Percentiles rank a stretch among this genome's conserved stretches.
These are phyloP conservation scores for Choanephora cucurbitarum DNA, from an alignment of 371 early-diverging fungal species.

Conservation along the genomic window DNA sequence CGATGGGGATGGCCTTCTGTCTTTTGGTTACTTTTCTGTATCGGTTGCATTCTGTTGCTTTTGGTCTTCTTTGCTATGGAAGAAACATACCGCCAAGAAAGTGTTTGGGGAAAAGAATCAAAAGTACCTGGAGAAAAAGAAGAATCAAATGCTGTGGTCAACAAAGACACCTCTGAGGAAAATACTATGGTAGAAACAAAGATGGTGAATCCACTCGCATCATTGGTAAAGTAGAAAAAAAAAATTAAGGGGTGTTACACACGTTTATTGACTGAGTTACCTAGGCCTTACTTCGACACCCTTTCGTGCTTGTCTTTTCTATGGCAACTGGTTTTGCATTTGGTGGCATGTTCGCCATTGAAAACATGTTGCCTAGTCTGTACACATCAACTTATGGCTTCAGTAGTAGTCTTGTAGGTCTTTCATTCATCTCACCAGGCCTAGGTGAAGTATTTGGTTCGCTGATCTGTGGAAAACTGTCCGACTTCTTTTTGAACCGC, in stretches of 20 bases:
- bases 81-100: constrained; percentile 67
- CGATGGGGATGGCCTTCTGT: constrained; percentile 49
- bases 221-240: too few relatives aligned
- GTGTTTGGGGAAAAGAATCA: constrained; percentile 34
- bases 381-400: constrained; percentile 39
- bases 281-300: constrained; percentile 51
- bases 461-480: constrained; percentile 52
- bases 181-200: constrained; percentile 23
- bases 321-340: constrained; percentile 61
- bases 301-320: constrained; percentile 54
- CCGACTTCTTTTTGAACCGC: constrained; percentile 51
- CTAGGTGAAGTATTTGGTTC: constrained; percentile 59
- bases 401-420: constrained; percentile 39
- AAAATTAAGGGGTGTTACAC: too few relatives aligned
- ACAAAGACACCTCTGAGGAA: constrained; percentile 9
- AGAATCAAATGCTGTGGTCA: not conserved
- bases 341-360: constrained; percentile 57
- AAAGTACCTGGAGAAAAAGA: constrained; percentile 2
- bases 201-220: constrained; percentile 39
- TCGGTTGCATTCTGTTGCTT: constrained; percentile 30
- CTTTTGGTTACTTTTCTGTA: constrained; percentile 40
- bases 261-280: not conserved
- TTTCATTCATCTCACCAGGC: constrained; percentile 51
- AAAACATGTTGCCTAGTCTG: constrained; percentile 46
- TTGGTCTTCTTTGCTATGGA: constrained; percentile 58